phyloP scores from a whole-genome alignment of 306 rosid genomes.

The Pterocarpus macrocarpus region DNA sequence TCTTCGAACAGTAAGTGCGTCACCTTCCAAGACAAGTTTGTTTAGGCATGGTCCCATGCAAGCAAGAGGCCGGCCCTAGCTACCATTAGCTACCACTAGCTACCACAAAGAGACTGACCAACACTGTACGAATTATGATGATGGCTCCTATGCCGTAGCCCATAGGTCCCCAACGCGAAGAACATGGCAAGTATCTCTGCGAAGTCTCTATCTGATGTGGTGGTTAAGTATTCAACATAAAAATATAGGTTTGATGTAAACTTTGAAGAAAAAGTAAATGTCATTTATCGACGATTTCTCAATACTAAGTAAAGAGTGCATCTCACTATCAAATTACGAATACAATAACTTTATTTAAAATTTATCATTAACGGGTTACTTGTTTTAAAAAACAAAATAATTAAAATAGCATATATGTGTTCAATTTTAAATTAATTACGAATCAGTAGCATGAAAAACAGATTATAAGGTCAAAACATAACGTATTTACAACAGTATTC shows the following conservation, averaged over 20 bases:
- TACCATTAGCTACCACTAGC: not conserved
- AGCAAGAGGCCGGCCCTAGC: not conserved
- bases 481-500: too few relatives aligned
- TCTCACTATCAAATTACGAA: not conserved
- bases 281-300: not conserved
- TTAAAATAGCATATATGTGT: too few relatives aligned
- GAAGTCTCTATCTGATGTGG: not conserved
- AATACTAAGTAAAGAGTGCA: not conserved
- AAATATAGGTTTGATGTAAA: not conserved
- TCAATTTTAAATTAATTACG: too few relatives aligned
- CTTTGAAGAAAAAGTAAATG: not conserved
- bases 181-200: not conserved
- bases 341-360: not conserved
- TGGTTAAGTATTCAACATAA: not conserved
- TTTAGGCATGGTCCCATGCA: not conserved
- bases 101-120: too few relatives aligned
- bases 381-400: too few relatives aligned
- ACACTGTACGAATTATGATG: not conserved
- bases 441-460: too few relatives aligned
- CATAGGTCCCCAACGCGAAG: too few relatives aligned
- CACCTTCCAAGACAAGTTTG: not conserved
- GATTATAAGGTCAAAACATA: too few relatives aligned
- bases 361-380: not conserved
- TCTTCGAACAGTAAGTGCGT: not conserved
- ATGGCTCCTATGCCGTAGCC: too few relatives aligned